Evolutionary conservation across 2,329 filamentous ascomycete species (phyloP).

Genomic region (Chaetomiaceae sp.): DNA sequence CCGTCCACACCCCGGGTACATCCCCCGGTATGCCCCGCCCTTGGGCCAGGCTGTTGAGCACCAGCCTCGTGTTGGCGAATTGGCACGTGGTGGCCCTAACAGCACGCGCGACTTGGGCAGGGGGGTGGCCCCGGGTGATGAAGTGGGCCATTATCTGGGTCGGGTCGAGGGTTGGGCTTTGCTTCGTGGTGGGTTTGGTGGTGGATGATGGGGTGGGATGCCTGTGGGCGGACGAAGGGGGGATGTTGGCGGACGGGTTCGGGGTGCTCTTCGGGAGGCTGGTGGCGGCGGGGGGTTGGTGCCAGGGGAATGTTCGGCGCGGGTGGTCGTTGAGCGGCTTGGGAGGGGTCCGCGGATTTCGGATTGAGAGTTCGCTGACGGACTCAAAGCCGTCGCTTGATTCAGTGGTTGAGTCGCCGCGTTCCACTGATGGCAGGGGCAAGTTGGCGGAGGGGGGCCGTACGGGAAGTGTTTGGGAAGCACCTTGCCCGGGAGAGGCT

Average conservation of each 20-base stretch:
- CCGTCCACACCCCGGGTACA: conserved; percentile 22
- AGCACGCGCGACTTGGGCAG: background rate
- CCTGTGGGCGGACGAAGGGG: too few species aligned
- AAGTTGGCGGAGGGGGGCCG: background rate
- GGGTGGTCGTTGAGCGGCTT: background rate
- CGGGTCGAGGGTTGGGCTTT: background rate
- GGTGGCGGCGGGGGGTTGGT: background rate
- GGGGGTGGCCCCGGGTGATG: background rate
- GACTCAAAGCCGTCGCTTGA: conserved; percentile 8
- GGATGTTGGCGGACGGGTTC: too few species aligned
- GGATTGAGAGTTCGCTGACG: background rate
- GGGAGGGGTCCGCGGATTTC: background rate
- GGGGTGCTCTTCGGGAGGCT: background rate
- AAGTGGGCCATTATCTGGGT: background rate
- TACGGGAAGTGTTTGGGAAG: background rate
- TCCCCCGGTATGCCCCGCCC: conserved; percentile 2
- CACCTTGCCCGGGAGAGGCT: background rate
- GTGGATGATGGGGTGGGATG: background rate
- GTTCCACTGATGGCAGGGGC: background rate
- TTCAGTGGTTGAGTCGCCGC: background rate
- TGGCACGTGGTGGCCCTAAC: background rate
- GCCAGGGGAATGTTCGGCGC: conserved; percentile 2
- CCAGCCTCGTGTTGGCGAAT: background rate
- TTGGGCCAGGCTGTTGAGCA: conserved; percentile 11
- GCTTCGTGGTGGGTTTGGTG: background rate